Conservation (phyloP, 352 stramenopile species). For the Globisporangium uncinulatum region DNA sequence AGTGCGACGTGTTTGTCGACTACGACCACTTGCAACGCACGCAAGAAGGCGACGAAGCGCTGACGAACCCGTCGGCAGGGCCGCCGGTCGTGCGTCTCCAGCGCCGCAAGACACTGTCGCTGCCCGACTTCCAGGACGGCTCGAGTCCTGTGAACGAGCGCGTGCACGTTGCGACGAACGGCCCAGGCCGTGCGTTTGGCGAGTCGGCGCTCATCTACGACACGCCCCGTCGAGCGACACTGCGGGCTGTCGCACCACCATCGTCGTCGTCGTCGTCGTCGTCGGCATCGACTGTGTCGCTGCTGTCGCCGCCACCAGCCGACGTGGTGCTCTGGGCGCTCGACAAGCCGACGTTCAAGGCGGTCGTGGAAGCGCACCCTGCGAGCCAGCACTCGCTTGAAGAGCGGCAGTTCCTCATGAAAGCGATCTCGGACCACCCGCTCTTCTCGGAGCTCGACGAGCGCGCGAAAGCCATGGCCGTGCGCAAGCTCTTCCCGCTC, state of each 20-base stretch:
- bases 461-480: conserved; percentile 68
- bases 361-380: conserved; percentile 51
- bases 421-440: conserved; percentile 61
- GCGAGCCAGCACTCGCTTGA: conserved; percentile 74
- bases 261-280: conserved; percentile 2
- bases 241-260: conserved; percentile 22
- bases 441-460: conserved; percentile 72
- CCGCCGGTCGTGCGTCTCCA: conserved; percentile 23
- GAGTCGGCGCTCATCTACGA: conserved; percentile 84
- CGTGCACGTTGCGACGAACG: conserved; percentile 77
- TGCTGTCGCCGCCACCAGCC: neutral
- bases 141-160: conserved; percentile 54
- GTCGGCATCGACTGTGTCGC: neutral
- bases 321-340: conserved; percentile 71
- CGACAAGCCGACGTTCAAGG: conserved; percentile 58
- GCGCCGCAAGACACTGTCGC: conserved; percentile 61
- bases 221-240: conserved; percentile 70
- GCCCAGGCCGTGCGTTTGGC: conserved; percentile 69
- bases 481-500: conserved; percentile 81
- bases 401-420: conserved; percentile 70
- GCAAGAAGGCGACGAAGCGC: conserved; percentile 19
- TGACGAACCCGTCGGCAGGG: conserved; percentile 11
- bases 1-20: conserved; percentile 82
- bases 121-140: conserved; percentile 65
- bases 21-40: conserved; percentile 64